A percentile compares a stretch with the other conserved stretches of the same genome.
These are phyloP conservation scores for Polyporus arcularius DNA, from an alignment of 768 basidiomycete genomes.

Conservation along the genomic window DNA sequence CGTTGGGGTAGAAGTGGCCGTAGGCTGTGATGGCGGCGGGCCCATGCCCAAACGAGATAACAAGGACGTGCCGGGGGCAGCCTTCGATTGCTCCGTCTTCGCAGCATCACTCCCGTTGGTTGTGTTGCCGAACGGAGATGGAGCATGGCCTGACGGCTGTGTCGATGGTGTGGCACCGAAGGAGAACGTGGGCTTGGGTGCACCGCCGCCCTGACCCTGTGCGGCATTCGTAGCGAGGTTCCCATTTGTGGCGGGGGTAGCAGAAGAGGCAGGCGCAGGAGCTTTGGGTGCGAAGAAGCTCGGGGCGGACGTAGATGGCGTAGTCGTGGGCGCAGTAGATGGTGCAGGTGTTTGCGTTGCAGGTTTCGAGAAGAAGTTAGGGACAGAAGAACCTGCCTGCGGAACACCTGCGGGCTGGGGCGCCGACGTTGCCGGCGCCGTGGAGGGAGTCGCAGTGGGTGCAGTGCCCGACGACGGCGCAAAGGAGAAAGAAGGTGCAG, in stretches of 20 bases:
- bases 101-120: background rate
- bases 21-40: slow-evolving; percentile 3
- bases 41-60: slow-evolving; percentile 20
- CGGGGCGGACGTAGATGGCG: slow-evolving; percentile 9
- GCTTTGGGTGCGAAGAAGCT: slow-evolving; percentile 13
- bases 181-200: slow-evolving; percentile 13
- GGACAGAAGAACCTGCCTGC: slow-evolving; percentile 13
- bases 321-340: slow-evolving; percentile 5
- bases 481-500: slow-evolving; percentile 6
- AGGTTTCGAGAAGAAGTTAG: slow-evolving; percentile 36
- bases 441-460: slow-evolving; percentile 24
- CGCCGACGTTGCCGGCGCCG: background rate
- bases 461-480: background rate
- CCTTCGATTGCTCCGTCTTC: slow-evolving; percentile 4
- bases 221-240: slow-evolving; percentile 3
- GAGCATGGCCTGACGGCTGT: background rate
- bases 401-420: background rate
- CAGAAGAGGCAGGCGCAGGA: background rate
- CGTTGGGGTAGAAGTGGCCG: background rate
- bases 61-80: slow-evolving; percentile 10
- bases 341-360: slow-evolving; percentile 13
- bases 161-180: slow-evolving; percentile 4
- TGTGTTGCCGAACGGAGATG: background rate
- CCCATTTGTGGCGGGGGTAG: background rate
- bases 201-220: slow-evolving; percentile 3